A percentile compares a stretch with the other conserved stretches of the same genome.
These are phyloP conservation scores for Trametes cubensis DNA, from an alignment of 768 basidiomycete species.

Conservation along the genomic window DNA sequence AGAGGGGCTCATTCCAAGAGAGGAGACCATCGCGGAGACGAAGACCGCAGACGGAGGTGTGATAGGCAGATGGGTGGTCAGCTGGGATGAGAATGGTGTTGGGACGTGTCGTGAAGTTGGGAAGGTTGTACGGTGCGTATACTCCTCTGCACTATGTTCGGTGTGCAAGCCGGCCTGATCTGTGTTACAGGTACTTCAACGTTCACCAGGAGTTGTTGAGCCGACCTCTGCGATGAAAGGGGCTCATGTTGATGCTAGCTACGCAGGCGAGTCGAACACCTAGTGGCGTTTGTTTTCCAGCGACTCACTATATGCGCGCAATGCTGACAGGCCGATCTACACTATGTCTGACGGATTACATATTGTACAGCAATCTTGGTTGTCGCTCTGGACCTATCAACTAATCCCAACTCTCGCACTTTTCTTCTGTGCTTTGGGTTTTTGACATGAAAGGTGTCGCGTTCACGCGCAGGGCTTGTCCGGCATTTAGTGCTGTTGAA, in stretches of 20 bases:
- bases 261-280: too few species aligned
- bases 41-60: constrained; percentile 57
- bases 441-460: too few species aligned
- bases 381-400: too few species aligned
- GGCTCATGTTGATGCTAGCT: neutral
- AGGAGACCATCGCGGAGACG: constrained; percentile 85
- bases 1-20: constrained; percentile 42
- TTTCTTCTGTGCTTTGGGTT: too few species aligned
- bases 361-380: too few species aligned
- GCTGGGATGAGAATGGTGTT: constrained; percentile 67
- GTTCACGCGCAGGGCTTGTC: too few species aligned
- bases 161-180: neutral
- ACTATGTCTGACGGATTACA: too few species aligned
- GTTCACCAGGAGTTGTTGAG: constrained; percentile 50
- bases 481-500: too few species aligned
- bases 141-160: neutral
- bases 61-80: constrained; percentile 77
- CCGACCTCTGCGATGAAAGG: constrained; percentile 16
- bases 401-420: too few species aligned
- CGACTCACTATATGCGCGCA: too few species aligned
- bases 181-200: constrained; percentile 40
- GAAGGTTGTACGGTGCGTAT: constrained; percentile 61
- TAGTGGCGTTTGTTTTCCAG: too few species aligned
- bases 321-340: too few species aligned
- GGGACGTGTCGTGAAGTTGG: constrained; percentile 70